Percentiles rank a stretch among this genome's conserved stretches.
Conservation (phyloP, 495 filamentous ascomycete species). For the Aspergillus funiculosus region DNA sequence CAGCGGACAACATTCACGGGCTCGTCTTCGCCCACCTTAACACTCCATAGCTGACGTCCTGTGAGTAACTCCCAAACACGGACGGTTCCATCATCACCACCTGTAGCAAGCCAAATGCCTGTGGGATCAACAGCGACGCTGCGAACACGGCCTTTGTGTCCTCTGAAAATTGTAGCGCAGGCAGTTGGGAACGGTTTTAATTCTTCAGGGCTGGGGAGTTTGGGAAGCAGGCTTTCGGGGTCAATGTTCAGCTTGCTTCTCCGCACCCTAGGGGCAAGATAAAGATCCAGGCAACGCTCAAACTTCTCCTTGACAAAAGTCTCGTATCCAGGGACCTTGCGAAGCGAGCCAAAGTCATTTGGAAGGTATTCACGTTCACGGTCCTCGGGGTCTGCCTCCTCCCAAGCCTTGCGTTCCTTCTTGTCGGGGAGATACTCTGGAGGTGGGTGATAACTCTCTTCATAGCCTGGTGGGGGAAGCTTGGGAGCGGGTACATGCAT, state of each 20-base stretch:
- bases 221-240: constrained; percentile 85
- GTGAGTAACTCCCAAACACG: constrained; percentile 85
- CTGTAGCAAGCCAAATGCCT: constrained; percentile 76
- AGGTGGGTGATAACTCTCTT: constrained; percentile 94
- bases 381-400: constrained; percentile 82
- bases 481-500: constrained; percentile 99
- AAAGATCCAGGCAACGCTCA: constrained; percentile 90
- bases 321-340: constrained; percentile 90
- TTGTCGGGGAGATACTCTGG: constrained; percentile 85
- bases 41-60: constrained; percentile 82
- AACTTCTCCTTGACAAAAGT: constrained; percentile 91
- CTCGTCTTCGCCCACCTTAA: constrained; percentile 72
- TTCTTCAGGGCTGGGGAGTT: constrained; percentile 90
- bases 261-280: constrained; percentile 85
- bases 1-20: constrained; percentile 83
- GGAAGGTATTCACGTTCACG: constrained; percentile 85
- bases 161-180: constrained; percentile 74
- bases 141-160: constrained; percentile 84
- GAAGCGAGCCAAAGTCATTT: constrained; percentile 69
- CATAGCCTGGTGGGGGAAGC: constrained; percentile 86
- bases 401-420: constrained; percentile 83
- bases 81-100: constrained; percentile 90
- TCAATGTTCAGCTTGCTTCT: constrained; percentile 96
- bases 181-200: constrained; percentile 88
- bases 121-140: constrained; percentile 72